These are phyloP conservation scores for Mallotus japonicus DNA, from an alignment of 441 rosid genomes.

Conservation along the genomic window DNA sequence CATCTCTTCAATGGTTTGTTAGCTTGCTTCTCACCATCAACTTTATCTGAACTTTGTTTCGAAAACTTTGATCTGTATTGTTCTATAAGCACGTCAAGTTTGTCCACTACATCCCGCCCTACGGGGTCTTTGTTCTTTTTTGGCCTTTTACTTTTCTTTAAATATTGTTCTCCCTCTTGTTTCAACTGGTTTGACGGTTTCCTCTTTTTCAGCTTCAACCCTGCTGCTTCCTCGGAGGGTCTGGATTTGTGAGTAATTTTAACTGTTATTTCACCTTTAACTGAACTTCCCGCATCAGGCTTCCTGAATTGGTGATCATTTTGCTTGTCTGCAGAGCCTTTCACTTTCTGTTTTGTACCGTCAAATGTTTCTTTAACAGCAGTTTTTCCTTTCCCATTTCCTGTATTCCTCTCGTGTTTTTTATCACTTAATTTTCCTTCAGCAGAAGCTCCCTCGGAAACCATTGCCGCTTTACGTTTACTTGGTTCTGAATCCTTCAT, in stretches of 20 bases:
- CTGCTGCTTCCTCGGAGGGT: slow-evolving; percentile 20
- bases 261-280: slow-evolving; percentile 24
- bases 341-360: slow-evolving; percentile 21
- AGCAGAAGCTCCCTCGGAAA: slow-evolving; percentile 12
- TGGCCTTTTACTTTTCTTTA: slow-evolving; percentile 34
- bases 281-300: slow-evolving; percentile 23
- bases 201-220: slow-evolving; percentile 37
- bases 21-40: slow-evolving; percentile 42
- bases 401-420: slow-evolving; percentile 43
- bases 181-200: slow-evolving; percentile 31
- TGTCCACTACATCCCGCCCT: slow-evolving; percentile 54
- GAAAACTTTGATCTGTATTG: slow-evolving; percentile 68
- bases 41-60: slow-evolving; percentile 45
- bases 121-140: slow-evolving; percentile 48
- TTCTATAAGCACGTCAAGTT: slow-evolving; percentile 69
- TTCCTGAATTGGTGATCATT: slow-evolving; percentile 20
- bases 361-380: slow-evolving; percentile 32
- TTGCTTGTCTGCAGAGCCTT: slow-evolving; percentile 25
- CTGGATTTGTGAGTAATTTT: slow-evolving; percentile 17
- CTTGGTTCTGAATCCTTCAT: slow-evolving; percentile 17
- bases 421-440: slow-evolving; percentile 31
- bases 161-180: slow-evolving; percentile 29
- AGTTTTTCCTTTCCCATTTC: slow-evolving; percentile 25
- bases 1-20: slow-evolving; percentile 57
- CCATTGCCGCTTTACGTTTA: slow-evolving; percentile 11